phyloP scores from a whole-genome alignment of 805 yeast species.

The Hanseniaspora lindneri region DNA sequence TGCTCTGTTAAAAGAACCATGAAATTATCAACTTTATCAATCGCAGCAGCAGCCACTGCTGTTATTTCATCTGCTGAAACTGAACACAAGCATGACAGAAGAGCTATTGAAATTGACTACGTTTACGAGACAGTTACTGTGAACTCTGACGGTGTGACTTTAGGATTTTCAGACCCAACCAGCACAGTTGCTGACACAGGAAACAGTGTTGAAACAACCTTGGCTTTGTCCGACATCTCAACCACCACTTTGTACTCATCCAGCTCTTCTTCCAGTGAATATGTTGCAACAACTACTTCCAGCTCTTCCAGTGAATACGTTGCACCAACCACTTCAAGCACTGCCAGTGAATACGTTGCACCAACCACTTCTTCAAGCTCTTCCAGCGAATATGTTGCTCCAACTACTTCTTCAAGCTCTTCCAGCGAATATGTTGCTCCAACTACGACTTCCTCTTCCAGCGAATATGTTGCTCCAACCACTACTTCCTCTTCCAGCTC shows the following conservation, averaged over 20 bases:
- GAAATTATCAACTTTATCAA: conserved; percentile 29
- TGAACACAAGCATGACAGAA: conserved; percentile 39
- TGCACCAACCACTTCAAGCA: conserved; percentile 22
- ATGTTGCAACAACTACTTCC: conserved; percentile 24
- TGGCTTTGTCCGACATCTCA: conserved; percentile 19
- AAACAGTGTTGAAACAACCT: conserved; percentile 15
- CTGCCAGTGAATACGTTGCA: conserved; percentile 20
- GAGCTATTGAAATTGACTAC: conserved; percentile 42
- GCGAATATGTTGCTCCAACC: conserved; percentile 23
- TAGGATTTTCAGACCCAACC: conserved; percentile 28
- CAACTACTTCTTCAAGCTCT: conserved; percentile 29
- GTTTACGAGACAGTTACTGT: conserved; percentile 46
- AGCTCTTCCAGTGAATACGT: conserved; percentile 20
- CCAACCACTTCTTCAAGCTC: conserved; percentile 23
- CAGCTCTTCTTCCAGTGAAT: conserved; percentile 22
- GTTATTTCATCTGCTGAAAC: conserved; percentile 24
- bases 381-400: conserved; percentile 26
- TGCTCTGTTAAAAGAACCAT: conserved; percentile 17
- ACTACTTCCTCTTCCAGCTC: conserved; percentile 21
- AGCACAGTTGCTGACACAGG: conserved; percentile 17
- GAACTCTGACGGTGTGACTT: conserved; percentile 37
- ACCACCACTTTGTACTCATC: conserved; percentile 15
- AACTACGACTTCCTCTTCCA: conserved; percentile 22
- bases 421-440: conserved; percentile 23
- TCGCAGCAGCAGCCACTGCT: conserved; percentile 24